These are phyloP conservation scores for Xerocomus brunneocitrinus DNA, from an alignment of 768 basidiomycete genomes.

Conservation along the genomic window DNA sequence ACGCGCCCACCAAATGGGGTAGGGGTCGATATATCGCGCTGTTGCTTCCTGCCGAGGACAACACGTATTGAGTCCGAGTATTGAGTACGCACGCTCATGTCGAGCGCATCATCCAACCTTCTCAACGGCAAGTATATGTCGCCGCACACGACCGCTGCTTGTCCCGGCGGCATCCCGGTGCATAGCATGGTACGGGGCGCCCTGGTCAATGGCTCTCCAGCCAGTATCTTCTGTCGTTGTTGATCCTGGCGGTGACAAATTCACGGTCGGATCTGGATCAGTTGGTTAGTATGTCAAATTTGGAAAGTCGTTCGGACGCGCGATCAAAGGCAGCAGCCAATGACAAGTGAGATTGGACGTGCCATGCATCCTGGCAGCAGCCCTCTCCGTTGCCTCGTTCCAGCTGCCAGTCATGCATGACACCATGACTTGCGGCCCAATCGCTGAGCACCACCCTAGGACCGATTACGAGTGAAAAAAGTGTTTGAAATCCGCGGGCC, in stretches of 20 bases:
- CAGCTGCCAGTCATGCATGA: neutral
- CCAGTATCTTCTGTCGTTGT: neutral
- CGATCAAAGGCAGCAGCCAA: neutral
- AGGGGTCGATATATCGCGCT: neutral
- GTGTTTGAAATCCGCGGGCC: too few species aligned
- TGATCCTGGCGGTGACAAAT: neutral
- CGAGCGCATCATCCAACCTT: neutral
- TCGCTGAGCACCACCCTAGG: neutral
- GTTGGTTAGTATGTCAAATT: neutral
- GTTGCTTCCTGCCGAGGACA: neutral
- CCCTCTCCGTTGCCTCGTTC: neutral
- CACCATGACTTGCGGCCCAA: neutral
- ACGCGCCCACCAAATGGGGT: neutral
- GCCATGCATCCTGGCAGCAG: neutral
- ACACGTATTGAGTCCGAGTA: neutral
- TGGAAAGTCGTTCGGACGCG: neutral
- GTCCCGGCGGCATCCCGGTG: neutral
- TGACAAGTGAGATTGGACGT: too few species aligned
- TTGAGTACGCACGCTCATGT: neutral
- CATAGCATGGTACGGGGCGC: neutral
- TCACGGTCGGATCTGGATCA: neutral
- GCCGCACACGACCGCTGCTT: neutral
- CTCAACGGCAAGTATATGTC: neutral
- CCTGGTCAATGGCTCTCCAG: neutral
- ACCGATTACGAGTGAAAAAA: neutral